Evolutionary conservation across 2,329 filamentous ascomycete species (phyloP).

Genomic region (Apiospora koreana): DNA sequence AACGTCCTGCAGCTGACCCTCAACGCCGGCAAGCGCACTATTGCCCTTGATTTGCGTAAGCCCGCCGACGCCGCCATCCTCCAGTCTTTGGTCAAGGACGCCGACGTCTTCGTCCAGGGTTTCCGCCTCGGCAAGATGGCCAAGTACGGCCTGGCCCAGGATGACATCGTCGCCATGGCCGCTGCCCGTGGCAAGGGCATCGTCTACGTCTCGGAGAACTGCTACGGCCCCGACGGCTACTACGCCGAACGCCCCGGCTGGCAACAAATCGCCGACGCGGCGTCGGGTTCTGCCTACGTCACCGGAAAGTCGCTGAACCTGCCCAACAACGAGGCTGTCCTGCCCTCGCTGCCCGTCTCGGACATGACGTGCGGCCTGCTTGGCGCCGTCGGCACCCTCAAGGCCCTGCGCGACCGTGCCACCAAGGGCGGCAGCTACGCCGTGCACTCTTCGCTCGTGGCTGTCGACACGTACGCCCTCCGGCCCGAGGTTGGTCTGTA

Average conservation of each 20-base stretch:
- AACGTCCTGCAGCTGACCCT: conserved; percentile 40
- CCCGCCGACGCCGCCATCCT: conserved; percentile 40
- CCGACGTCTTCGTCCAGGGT: conserved; percentile 56
- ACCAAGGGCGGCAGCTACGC: conserved; percentile 32
- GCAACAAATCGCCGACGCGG: conserved; percentile 50
- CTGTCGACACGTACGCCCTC: conserved; percentile 29
- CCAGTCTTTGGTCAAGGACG: conserved; percentile 43
- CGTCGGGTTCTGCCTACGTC: conserved; percentile 35
- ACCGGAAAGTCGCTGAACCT: conserved; percentile 30
- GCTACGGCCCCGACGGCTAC: conserved; percentile 49
- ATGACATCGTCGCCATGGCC: conserved; percentile 41
- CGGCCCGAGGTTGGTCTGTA: conserved; percentile 34
- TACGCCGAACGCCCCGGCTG: conserved; percentile 48
- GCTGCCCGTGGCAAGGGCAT: conserved; percentile 42
- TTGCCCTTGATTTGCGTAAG: conserved; percentile 47
- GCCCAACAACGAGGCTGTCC: conserved; percentile 28
- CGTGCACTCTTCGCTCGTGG: conserved; percentile 31
- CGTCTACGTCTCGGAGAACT: conserved; percentile 51
- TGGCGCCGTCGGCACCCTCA: conserved; percentile 32
- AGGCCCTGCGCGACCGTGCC: conserved; percentile 35
- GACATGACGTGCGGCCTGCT: conserved; percentile 38
- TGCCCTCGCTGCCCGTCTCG: conserved; percentile 34
- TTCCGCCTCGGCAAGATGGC: conserved; percentile 48
- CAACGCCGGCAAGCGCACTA: conserved; percentile 49
- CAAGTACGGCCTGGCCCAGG: conserved; percentile 41